phyloP scores from a whole-genome alignment of 2,329 filamentous ascomycete species.

The Pyricularia grisea region DNA sequence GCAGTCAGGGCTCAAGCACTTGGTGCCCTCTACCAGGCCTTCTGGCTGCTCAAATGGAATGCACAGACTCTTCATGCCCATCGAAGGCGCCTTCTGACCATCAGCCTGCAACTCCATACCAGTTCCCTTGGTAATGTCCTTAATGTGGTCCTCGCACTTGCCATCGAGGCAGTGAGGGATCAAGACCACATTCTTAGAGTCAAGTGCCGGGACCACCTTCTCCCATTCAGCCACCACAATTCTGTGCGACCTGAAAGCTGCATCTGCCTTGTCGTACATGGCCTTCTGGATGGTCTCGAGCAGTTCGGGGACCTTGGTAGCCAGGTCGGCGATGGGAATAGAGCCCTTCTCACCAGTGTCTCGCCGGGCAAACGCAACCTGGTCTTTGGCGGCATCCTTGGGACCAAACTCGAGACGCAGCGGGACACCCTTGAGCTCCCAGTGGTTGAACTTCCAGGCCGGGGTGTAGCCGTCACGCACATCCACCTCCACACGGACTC shows the following conservation, averaged over 20 bases:
- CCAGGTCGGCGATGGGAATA: slow-evolving; percentile 65
- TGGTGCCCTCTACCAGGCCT: slow-evolving; percentile 66
- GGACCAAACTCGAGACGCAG: slow-evolving; percentile 92
- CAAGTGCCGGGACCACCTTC: slow-evolving; percentile 81
- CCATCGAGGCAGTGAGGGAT: slow-evolving; percentile 79
- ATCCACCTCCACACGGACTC: slow-evolving; percentile 73
- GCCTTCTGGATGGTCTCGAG: slow-evolving; percentile 86
- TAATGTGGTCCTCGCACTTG: slow-evolving; percentile 89
- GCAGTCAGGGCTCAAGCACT: slow-evolving; percentile 89
- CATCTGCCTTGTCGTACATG: slow-evolving; percentile 68
- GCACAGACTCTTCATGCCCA: slow-evolving; percentile 64
- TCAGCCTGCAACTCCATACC: slow-evolving; percentile 41
- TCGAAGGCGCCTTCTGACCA: slow-evolving; percentile 43
- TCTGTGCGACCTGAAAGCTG: slow-evolving; percentile 70
- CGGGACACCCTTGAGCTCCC: slow-evolving; percentile 93
- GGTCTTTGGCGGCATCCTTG: slow-evolving; percentile 79
- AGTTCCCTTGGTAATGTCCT: slow-evolving; percentile 77
- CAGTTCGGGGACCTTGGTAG: slow-evolving; percentile 64
- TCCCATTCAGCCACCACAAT: slow-evolving; percentile 79
- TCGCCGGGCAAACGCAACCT: slow-evolving; percentile 77
- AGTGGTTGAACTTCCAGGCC: slow-evolving; percentile 98
- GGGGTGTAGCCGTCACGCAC: slow-evolving; percentile 86
- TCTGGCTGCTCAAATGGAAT: slow-evolving; percentile 76
- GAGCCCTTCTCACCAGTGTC: slow-evolving; percentile 79
- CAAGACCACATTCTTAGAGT: slow-evolving; percentile 84